Evolutionary conservation across 2,329 filamentous ascomycete genomes (phyloP), one percentile per base, ranked within the genome.

Genomic region (Cercospora janseana): DNA sequence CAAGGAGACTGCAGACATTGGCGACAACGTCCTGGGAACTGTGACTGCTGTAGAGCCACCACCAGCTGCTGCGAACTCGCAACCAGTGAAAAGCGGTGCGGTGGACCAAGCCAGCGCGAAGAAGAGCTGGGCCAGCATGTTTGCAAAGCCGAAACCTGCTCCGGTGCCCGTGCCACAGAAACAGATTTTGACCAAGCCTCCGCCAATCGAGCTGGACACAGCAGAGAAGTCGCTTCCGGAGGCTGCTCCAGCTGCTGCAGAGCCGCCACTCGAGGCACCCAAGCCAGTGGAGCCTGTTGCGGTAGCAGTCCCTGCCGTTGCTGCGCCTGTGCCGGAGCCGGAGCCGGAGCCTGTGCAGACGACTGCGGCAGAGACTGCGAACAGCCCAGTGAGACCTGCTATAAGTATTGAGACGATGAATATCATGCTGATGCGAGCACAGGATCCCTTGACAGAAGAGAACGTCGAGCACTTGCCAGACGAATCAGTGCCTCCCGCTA

Each of bases 391-490:
- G n/a, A 50, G 52, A 59, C 27, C 51, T 41, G n/a, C 55, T 54
- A 10, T 20, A 10, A 18, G 13, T 42, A 16, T 6, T 51, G 51
- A 29, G 43, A 55, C 10, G 49, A 40, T 21, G 46, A 54, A 43
- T 29, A 41, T 55, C 6, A 41, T 43, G 16, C 70, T 92, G 37
- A 78, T 80, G 40, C 85, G 87, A 12, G 80, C 88, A 18, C 85
- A 87, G 71, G 88, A 90, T 68, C 83, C 91, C 64, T 80, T 97
- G 59, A 97, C 92, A 21, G 85, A 92, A 73, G 86, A 85, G 62
- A 97, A 97, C 71, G 85, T 97, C 51, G 91, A 95, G 69, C 88
- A 92, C 72, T 79, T 97, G 61, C 86, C 84, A 58, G 91, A 96
- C 72, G 79, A 79, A 49, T 95, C 92, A 34, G 75, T 82, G 50